phyloP scores from a whole-genome alignment of 345 rosid species.

The Rhodamnia rubescens region DNA sequence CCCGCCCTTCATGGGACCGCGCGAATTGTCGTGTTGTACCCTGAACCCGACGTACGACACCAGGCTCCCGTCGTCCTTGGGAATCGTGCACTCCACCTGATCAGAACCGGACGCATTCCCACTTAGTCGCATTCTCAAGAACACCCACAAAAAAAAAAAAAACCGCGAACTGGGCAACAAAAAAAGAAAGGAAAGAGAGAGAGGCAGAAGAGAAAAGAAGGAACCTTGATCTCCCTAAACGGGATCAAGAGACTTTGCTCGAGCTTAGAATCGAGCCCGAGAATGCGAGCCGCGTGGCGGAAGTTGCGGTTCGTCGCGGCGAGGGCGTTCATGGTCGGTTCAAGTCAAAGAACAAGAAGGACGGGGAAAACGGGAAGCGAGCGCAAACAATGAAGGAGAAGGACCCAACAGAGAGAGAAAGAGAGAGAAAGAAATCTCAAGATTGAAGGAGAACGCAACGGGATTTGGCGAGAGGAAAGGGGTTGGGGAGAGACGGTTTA shows the following conservation, averaged over 20 bases:
- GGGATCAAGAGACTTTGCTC: constrained; percentile 89
- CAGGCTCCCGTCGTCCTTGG: constrained; percentile 88
- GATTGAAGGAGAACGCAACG: background rate
- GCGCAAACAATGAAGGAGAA: background rate
- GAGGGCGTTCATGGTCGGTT: background rate
- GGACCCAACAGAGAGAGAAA: background rate
- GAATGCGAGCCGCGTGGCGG: constrained; percentile 74
- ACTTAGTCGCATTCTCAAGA: background rate
- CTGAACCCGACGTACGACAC: constrained; percentile 86
- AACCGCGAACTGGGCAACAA: background rate
- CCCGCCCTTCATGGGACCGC: constrained; percentile 99
- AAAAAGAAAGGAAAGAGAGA: background rate
- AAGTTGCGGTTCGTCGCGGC: constrained; percentile 93
- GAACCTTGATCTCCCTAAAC: constrained; percentile 88
- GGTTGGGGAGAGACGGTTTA: background rate
- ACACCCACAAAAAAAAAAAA: background rate
- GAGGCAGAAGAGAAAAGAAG: background rate
- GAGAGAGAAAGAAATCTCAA: background rate
- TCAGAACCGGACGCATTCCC: background rate
- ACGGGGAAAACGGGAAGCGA: background rate
- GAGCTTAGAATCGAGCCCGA: constrained; percentile 87
- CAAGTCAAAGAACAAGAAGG: background rate
- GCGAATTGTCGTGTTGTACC: constrained; percentile 96
- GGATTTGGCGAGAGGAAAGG: background rate
- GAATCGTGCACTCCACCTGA: constrained; percentile 97